Evolutionary conservation across 2,329 filamentous ascomycete genomes (phyloP).

Genomic region (Nigrograna mackinnonii): DNA sequence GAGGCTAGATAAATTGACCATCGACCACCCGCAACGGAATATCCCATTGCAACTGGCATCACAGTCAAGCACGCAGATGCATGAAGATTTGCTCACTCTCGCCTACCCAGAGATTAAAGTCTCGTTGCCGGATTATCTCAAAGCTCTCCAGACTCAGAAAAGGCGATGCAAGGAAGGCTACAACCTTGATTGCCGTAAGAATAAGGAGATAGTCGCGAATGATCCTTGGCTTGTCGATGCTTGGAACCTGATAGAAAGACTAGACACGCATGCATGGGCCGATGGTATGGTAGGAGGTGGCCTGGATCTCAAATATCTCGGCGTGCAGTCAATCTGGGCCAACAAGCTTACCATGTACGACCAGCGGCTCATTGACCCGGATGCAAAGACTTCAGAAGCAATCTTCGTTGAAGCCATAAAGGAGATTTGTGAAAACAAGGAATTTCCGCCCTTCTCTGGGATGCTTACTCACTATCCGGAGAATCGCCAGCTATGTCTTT

Average conservation of each 20-base stretch:
- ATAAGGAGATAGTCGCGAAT: conserved; percentile 69
- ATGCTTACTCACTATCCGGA: conserved; percentile 66
- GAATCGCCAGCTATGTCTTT: conserved; percentile 74
- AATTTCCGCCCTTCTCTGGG: conserved; percentile 66
- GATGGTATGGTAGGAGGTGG: conserved; percentile 71
- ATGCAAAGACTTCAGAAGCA: conserved; percentile 57
- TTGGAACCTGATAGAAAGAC: conserved; percentile 77
- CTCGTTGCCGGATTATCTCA: conserved; percentile 36
- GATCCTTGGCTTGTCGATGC: conserved; percentile 76
- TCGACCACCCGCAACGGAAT: conserved; percentile 35
- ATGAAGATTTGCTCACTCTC: conserved; percentile 40
- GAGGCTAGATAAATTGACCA: conserved; percentile 32
- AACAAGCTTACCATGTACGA: conserved; percentile 64
- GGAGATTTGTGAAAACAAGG: conserved; percentile 65
- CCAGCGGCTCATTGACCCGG: conserved; percentile 37
- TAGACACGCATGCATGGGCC: conserved; percentile 65
- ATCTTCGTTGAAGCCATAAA: conserved; percentile 59
- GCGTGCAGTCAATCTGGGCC: conserved; percentile 73
- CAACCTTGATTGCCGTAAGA: conserved; percentile 63
- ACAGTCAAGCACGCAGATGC: conserved; percentile 36
- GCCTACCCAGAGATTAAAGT: conserved; percentile 38
- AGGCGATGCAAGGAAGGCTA: conserved; percentile 61
- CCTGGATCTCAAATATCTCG: conserved; percentile 76
- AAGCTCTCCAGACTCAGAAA: conserved; percentile 46
- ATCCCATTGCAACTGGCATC: conserved; percentile 28